Evolutionary conservation across 352 stramenopile genomes (phyloP).

Genomic region (Phytophthora niederhauseri): DNA sequence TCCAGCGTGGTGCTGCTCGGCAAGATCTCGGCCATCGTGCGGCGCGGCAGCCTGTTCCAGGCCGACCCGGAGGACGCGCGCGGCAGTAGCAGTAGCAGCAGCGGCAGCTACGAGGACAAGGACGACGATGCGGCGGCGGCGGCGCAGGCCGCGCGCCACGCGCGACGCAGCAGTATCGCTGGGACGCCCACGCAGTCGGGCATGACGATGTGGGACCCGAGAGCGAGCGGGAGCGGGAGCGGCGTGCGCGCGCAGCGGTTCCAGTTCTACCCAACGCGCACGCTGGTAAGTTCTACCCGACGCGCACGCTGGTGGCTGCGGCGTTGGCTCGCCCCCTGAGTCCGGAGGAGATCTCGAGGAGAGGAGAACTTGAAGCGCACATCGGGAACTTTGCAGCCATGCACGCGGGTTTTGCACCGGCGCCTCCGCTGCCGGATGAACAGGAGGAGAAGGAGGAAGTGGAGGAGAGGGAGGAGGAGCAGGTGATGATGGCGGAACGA

Average conservation of each 20-base stretch:
- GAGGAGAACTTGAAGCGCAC: slow-evolving; percentile 26
- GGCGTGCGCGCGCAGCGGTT: slow-evolving; percentile 29
- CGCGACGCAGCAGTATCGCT: slow-evolving; percentile 24
- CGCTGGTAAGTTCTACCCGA: slow-evolving; percentile 50
- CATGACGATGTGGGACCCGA: slow-evolving; percentile 37
- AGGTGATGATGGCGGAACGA: slow-evolving; percentile 14
- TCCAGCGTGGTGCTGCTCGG: slow-evolving; percentile 52
- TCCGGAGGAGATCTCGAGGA: slow-evolving; percentile 31
- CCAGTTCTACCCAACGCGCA: slow-evolving; percentile 47
- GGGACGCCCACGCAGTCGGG: slow-evolving; percentile 20
- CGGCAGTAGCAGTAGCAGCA: slow-evolving; percentile 20
- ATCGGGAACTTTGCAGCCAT: slow-evolving; percentile 36
- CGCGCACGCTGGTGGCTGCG: slow-evolving; percentile 29
- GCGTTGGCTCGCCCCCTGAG: slow-evolving; percentile 34
- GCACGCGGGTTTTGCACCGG: slow-evolving; percentile 37
- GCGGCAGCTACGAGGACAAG: slow-evolving; percentile 24
- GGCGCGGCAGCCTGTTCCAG: slow-evolving; percentile 45
- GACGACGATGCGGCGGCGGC: slow-evolving; percentile 13
- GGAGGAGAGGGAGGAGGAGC: slow-evolving; percentile 24
- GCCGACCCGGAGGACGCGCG: slow-evolving; percentile 30
- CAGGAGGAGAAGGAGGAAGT: slow-evolving; percentile 31
- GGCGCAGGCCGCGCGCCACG: neutral
- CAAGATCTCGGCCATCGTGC: slow-evolving; percentile 59
- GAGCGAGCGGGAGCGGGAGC: slow-evolving; percentile 1
- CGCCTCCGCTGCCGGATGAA: slow-evolving; percentile 10